A percentile compares a stretch with the other conserved stretches of the same genome.
phyloP scores from a whole-genome alignment of 345 rosid species.

The Dimocarpus longan region DNA sequence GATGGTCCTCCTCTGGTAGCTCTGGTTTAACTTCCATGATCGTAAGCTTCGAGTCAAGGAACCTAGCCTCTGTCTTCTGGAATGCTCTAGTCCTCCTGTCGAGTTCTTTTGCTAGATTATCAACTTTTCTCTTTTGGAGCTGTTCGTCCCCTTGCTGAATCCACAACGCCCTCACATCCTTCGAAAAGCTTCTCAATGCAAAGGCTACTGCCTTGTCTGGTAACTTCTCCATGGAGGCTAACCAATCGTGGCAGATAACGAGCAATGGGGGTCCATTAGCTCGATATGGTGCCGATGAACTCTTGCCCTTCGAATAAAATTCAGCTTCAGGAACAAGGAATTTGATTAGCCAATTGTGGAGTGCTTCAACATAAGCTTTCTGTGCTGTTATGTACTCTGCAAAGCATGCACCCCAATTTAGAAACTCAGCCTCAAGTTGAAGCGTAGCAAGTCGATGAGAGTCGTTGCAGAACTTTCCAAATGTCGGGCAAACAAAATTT shows the following conservation, averaged over 20 bases:
- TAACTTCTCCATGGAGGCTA: constrained; percentile 45
- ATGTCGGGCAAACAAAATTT: constrained; percentile 46
- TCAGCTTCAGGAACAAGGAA: constrained; percentile 63
- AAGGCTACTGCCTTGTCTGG: constrained; percentile 49
- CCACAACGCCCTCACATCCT: constrained; percentile 62
- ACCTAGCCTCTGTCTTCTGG: constrained; percentile 51
- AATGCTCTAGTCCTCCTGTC: constrained; percentile 47
- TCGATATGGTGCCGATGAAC: constrained; percentile 39
- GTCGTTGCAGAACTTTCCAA: constrained; percentile 64
- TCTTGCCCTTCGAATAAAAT: constrained; percentile 51
- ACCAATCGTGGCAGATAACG: constrained; percentile 54
- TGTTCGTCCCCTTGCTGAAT: constrained; percentile 68
- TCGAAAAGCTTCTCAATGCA: constrained; percentile 63
- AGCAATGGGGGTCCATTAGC: constrained; percentile 59
- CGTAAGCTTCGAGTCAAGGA: constrained; percentile 43
- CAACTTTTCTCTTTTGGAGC: constrained; percentile 67
- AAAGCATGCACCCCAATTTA: constrained; percentile 62
- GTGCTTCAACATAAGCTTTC: constrained; percentile 58
- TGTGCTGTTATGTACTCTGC: constrained; percentile 51
- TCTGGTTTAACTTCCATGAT: constrained; percentile 37
- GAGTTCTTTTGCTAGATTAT: constrained; percentile 57
- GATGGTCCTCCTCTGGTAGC: constrained; percentile 25
- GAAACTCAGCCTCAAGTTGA: constrained; percentile 77
- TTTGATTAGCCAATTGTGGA: constrained; percentile 67
- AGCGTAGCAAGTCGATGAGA: constrained; percentile 72